Evolutionary conservation across 1,284 basidiomycete species (phyloP).

Genomic region (Fomitopsis betulina): DNA sequence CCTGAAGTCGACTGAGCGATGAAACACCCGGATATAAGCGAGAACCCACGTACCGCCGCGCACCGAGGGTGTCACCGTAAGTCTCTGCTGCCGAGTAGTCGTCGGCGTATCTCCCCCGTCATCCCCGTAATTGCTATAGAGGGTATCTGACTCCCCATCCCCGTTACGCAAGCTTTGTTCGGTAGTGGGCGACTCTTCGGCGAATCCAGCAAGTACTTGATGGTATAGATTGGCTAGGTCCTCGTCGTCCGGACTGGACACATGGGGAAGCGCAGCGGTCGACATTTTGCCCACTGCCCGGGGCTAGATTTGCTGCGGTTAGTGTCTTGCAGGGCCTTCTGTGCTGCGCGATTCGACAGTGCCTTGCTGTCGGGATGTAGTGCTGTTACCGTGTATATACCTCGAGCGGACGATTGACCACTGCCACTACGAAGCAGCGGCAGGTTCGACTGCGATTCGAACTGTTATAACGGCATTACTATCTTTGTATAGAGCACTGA

Average conservation of each 20-base stretch:
- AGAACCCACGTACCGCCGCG: constrained; percentile 20
- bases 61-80: constrained; percentile 12
- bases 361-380: neutral
- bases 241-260: constrained; percentile 51
- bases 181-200: constrained; percentile 39
- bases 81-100: constrained; percentile 20
- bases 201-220: constrained; percentile 64
- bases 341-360: neutral
- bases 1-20: constrained; percentile 12
- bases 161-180: constrained; percentile 30
- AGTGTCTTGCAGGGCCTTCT: neutral
- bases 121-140: constrained; percentile 26
- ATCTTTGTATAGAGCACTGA: neutral
- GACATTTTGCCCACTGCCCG: constrained; percentile 16
- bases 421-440: neutral
- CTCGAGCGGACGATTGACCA: neutral
- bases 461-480: neutral
- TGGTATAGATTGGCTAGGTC: constrained; percentile 68
- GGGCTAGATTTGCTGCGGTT: neutral
- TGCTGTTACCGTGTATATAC: neutral
- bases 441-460: neutral
- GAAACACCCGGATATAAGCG: constrained; percentile 7
- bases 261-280: constrained; percentile 19
- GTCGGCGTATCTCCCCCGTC: constrained; percentile 26
- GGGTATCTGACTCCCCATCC: constrained; percentile 26